These are phyloP conservation scores for Neurospora intermedia DNA, from an alignment of 495 filamentous ascomycete genomes.

Conservation along the genomic window DNA sequence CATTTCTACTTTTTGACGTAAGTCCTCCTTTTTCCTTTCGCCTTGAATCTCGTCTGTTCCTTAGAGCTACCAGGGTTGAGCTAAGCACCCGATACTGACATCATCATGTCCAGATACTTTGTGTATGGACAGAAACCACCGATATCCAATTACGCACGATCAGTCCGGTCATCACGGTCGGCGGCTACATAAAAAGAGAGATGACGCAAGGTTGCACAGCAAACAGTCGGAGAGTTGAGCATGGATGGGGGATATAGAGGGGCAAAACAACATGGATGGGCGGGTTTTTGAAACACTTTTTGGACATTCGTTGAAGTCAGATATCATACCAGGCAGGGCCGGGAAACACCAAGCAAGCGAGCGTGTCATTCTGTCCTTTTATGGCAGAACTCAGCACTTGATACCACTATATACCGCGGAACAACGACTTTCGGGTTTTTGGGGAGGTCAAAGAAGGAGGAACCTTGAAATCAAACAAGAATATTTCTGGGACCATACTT, in stretches of 20 bases:
- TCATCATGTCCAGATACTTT: neutral
- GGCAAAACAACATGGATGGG: neutral
- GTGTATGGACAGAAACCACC: conserved; percentile 6
- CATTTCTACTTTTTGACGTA: conserved; percentile 39
- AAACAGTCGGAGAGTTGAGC: neutral
- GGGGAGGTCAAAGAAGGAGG: neutral
- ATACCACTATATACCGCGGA: neutral
- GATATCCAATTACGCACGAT: neutral
- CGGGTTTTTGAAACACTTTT: neutral
- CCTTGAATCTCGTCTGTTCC: neutral
- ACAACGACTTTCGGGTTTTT: neutral
- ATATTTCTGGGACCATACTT: neutral
- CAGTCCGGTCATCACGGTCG: neutral
- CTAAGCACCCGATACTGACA: neutral
- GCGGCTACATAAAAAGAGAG: neutral
- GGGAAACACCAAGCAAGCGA: neutral
- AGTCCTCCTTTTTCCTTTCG: conserved; percentile 8
- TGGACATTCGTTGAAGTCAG: neutral
- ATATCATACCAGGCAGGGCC: neutral
- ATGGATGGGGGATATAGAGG: neutral
- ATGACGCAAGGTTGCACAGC: neutral
- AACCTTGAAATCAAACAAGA: neutral
- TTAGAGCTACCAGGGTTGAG: neutral
- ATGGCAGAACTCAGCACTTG: neutral
- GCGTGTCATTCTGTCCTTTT: neutral